Percentiles rank a stretch among this genome's conserved stretches.
Evolutionary conservation across 2,329 filamentous ascomycete species (phyloP).

Genomic region (Nemania sp.): DNA sequence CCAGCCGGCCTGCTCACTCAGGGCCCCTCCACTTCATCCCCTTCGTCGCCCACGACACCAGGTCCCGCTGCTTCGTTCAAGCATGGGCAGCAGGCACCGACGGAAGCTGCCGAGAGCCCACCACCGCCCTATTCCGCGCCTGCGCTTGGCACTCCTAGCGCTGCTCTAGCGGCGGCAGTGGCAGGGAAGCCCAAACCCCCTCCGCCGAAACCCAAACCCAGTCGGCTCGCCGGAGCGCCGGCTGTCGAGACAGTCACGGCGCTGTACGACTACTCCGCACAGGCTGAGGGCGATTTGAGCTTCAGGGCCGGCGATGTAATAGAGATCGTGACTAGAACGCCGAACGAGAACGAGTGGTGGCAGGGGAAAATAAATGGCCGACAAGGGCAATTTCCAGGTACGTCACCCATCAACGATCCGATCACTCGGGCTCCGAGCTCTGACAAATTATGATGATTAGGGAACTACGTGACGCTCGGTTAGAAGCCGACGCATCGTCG

Average conservation of each 20-base stretch:
- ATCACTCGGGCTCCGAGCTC: slow-evolving; percentile 29
- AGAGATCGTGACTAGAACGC: slow-evolving; percentile 81
- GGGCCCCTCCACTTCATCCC: slow-evolving; percentile 38
- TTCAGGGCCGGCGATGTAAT: slow-evolving; percentile 89
- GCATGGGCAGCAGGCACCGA: slow-evolving; percentile 42
- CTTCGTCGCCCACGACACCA: slow-evolving; percentile 29
- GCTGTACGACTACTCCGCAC: slow-evolving; percentile 93
- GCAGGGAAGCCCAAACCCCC: slow-evolving; percentile 72
- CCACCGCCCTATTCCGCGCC: slow-evolving; percentile 73
- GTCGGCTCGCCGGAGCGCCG: slow-evolving; percentile 67
- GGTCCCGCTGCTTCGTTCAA: slow-evolving; percentile 38
- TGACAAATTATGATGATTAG: slow-evolving; percentile 41
- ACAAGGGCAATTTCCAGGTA: slow-evolving; percentile 94
- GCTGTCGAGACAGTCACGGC: slow-evolving; percentile 81
- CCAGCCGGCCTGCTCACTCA: slow-evolving; percentile 54
- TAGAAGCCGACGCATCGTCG: slow-evolving; percentile 30
- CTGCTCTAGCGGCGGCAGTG: slow-evolving; percentile 51
- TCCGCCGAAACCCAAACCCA: slow-evolving; percentile 75
- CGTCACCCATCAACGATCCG: slow-evolving; percentile 37
- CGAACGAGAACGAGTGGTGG: slow-evolving; percentile 98
- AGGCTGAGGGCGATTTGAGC: slow-evolving; percentile 90
- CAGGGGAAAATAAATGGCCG: slow-evolving; percentile 77
- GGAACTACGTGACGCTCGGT: slow-evolving; percentile 56
- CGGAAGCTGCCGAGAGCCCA: slow-evolving; percentile 58
- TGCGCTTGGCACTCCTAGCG: slow-evolving; percentile 40